Evolutionary conservation across 2,329 filamentous ascomycete genomes (phyloP), one percentile per base, ranked within the genome.

Genomic region (Neocucurbitaria cava): DNA sequence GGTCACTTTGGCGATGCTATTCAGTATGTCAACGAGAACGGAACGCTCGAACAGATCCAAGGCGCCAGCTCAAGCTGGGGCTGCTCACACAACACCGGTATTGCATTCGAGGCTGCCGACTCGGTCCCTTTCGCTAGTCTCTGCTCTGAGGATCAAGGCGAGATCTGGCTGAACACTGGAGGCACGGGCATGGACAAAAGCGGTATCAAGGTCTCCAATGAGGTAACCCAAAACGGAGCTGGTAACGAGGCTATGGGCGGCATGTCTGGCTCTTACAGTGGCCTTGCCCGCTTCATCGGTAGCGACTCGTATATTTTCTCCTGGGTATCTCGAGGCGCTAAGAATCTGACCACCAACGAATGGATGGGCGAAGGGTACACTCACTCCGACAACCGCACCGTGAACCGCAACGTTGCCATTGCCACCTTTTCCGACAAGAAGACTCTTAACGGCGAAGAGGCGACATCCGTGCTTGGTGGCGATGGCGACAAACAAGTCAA

Each of bases 61-160:
- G 84, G 83, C 1, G 83, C 85, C 2, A 81, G 80, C 39, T 84
- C 81, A 51, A 77, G 78, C 13, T 87, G 84, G 80, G 85, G 85
- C 17, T 88, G 85, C 77, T 85, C 81, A 5, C 85, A 87, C 78
- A 88, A 88, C 74, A 87, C 85, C 1, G 85, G 85, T 51, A 87
- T 88, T 50, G 85, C 84, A 5, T 82, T 88, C 49, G 85, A 87
- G 68, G 83, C 81, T 17, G 84, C 85, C 18, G 84, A 86, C 45
- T 80, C 77, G 13, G 76, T 81, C 17, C 85, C 85, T 3, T 87
- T 84, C 56, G 83, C 85, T 20, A 83, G 79, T 47, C 76, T 87
- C 54, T 87, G 85, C 62, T 81, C 85, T 17, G 85, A 87, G 62
- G 85, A 87, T 59, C 85, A 87, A 67, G 85, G 85, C 20, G 82